A percentile compares a stretch with the other conserved stretches of the same genome.
phyloP scores from a whole-genome alignment of 2,329 filamentous ascomycete species.

The Fusarium sp. region DNA sequence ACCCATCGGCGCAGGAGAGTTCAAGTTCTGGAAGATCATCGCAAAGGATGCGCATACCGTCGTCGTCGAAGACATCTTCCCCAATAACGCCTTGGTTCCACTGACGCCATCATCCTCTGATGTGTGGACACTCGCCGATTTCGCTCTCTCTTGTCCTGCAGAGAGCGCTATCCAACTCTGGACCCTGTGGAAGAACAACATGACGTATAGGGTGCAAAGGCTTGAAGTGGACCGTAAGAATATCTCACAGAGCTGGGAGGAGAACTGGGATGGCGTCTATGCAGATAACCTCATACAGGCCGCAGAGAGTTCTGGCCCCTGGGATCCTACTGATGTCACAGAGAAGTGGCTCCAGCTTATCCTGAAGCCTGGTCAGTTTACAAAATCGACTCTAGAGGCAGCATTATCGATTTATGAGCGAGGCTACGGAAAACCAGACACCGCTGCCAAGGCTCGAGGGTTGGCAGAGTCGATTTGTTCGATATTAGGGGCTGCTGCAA shows the following conservation, averaged over 20 bases:
- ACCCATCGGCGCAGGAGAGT: slow-evolving; percentile 85
- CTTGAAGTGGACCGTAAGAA: slow-evolving; percentile 77
- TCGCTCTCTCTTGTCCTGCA: slow-evolving; percentile 66
- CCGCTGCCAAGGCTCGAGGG: slow-evolving; percentile 59
- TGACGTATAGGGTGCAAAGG: slow-evolving; percentile 77
- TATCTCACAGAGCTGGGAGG: slow-evolving; percentile 68
- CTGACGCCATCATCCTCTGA: slow-evolving; percentile 75
- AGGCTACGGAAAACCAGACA: slow-evolving; percentile 55
- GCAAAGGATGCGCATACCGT: slow-evolving; percentile 71
- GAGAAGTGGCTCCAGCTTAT: slow-evolving; percentile 90
- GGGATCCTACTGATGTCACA: slow-evolving; percentile 74
- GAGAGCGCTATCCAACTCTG: slow-evolving; percentile 71
- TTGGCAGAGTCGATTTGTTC: slow-evolving; percentile 81
- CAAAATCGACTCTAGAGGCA: slow-evolving; percentile 80
- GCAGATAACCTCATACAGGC: slow-evolving; percentile 65
- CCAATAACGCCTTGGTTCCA: slow-evolving; percentile 68
- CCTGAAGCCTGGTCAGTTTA: slow-evolving; percentile 84
- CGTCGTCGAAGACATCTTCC: slow-evolving; percentile 76
- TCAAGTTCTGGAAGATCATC: slow-evolving; percentile 89
- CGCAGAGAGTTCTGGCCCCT: slow-evolving; percentile 66
- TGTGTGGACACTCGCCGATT: slow-evolving; percentile 84
- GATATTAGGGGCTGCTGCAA: slow-evolving; percentile 74
- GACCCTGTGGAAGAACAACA: slow-evolving; percentile 87
- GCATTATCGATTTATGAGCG: slow-evolving; percentile 84
- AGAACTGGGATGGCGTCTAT: slow-evolving; percentile 75